Conservation (phyloP, 305 asterid species). For the Fraxinus latifolia region DNA sequence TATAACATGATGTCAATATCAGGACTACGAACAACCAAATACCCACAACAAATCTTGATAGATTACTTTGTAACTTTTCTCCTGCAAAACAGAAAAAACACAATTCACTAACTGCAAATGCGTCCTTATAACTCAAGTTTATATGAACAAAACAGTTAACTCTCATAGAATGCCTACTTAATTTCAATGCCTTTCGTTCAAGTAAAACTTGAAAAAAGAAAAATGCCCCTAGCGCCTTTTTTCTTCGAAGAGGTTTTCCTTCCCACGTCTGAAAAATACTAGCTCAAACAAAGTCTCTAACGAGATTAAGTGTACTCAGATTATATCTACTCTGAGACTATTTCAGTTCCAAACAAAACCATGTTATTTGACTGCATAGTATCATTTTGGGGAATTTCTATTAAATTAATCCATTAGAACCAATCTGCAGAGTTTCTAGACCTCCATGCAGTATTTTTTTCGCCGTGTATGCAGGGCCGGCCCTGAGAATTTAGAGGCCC, state of each 20-base stretch:
- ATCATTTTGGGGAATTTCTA: too few relatives aligned
- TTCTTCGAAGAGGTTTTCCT: neutral
- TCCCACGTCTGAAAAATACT: neutral
- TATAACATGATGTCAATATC: conserved; percentile 43
- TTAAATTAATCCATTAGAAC: too few relatives aligned
- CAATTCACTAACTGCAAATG: neutral
- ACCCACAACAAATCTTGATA: conserved; percentile 29
- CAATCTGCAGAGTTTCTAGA: too few relatives aligned
- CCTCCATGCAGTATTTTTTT: too few relatives aligned
- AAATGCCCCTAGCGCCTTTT: neutral
- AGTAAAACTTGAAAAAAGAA: neutral
- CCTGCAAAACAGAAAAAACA: conserved; percentile 20
- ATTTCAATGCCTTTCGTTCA: neutral
- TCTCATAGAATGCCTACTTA: neutral
- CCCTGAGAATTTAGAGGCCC: too few relatives aligned
- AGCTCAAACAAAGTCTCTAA: too few relatives aligned
- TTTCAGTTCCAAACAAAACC: too few relatives aligned
- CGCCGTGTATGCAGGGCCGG: too few relatives aligned
- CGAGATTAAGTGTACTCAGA: too few relatives aligned
- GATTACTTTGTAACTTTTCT: conserved; percentile 27
- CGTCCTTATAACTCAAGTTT: neutral
- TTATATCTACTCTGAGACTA: too few relatives aligned
- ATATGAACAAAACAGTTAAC: neutral
- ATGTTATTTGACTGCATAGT: too few relatives aligned
- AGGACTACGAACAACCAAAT: conserved; percentile 44